These are phyloP conservation scores for Saccharomycopsis sp. DNA, from an alignment of 805 yeast genomes.

Conservation along the genomic window DNA sequence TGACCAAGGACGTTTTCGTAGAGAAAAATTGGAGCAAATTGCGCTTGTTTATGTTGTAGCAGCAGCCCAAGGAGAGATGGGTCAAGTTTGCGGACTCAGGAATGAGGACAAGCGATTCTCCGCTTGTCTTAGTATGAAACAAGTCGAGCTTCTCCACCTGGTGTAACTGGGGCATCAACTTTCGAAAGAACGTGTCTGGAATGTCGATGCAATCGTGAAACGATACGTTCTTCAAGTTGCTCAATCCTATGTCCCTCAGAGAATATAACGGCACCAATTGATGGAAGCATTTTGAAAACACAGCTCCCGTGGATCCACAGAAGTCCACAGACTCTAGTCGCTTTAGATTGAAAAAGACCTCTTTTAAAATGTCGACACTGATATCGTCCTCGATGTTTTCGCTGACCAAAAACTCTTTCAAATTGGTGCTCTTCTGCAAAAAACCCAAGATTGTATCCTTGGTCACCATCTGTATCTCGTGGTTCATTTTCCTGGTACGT, in stretches of 20 bases:
- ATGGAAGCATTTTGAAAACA: constrained; percentile 51
- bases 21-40: constrained; percentile 13
- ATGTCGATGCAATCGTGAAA: constrained; percentile 86
- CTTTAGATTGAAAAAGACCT: constrained; percentile 47
- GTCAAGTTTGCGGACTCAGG: constrained; percentile 57
- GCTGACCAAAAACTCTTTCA: constrained; percentile 73
- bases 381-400: constrained; percentile 84
- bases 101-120: constrained; percentile 48
- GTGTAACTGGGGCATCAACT: constrained; percentile 49
- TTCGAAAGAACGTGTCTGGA: constrained; percentile 47
- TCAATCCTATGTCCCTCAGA: constrained; percentile 13
- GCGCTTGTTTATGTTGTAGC: constrained; percentile 15
- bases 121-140: constrained; percentile 72
- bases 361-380: constrained; percentile 48
- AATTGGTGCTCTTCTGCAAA: constrained; percentile 46
- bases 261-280: background rate
- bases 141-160: constrained; percentile 65
- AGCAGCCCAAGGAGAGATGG: constrained; percentile 52
- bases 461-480: constrained; percentile 87
- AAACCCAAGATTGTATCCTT: constrained; percentile 61
- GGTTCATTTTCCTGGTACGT: constrained; percentile 82
- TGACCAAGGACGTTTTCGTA: background rate
- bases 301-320: constrained; percentile 74
- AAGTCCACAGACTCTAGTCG: constrained; percentile 69
- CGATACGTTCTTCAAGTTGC: constrained; percentile 41